Evolutionary conservation across 2,329 filamentous ascomycete species (phyloP), one percentile per base, ranked within the genome.

Genomic region (Dothistroma pini): DNA sequence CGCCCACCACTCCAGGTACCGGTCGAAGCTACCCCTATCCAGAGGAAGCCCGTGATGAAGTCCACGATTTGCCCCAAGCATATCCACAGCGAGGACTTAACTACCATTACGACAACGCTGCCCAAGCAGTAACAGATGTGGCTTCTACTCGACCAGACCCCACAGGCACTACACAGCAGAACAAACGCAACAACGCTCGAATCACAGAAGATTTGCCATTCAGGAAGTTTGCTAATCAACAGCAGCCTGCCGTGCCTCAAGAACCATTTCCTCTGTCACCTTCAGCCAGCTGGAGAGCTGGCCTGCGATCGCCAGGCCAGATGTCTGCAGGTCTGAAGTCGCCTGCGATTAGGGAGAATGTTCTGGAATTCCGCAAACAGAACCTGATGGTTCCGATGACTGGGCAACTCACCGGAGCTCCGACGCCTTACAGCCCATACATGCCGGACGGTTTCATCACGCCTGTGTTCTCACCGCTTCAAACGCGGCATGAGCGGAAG

Each of bases 361-460:
- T 56, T 31, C 16, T 60, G 16, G 58, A 60, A 16, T 56, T 38
- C 16, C 22, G 22, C 16, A n/a, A 14, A 16, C 48, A 31, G n/a
- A 75, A 76, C 21, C 21, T 44, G 16, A 14, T 1, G 1, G 29
- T 47, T 3, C 57, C 57, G 16, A 35, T 35, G 51, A 35, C 51
- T 4, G 51, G 51, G 2, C 51, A 53, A 21, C 31, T 53, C 10
- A 81, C 80, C 0, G 84, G 83, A 0, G 79, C 85, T 25, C 83
- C 83, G 51, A 89, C 89, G 22, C 89, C 89, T 1, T 93, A 93
- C 74, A 86, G 84, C 58, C 89, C 90, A 0, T 93, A 93, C 68
- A 90, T 93, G 78, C 90, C 90, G 0, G 90, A 87, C 72, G 89
- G 87, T 7, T 89, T 89, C 1, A 80, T 90, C 53, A 83, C 91